Evolutionary conservation across 2,329 filamentous ascomycete species (phyloP), one percentile per base, ranked within the genome.

Genomic region (Penicillium sp.): DNA sequence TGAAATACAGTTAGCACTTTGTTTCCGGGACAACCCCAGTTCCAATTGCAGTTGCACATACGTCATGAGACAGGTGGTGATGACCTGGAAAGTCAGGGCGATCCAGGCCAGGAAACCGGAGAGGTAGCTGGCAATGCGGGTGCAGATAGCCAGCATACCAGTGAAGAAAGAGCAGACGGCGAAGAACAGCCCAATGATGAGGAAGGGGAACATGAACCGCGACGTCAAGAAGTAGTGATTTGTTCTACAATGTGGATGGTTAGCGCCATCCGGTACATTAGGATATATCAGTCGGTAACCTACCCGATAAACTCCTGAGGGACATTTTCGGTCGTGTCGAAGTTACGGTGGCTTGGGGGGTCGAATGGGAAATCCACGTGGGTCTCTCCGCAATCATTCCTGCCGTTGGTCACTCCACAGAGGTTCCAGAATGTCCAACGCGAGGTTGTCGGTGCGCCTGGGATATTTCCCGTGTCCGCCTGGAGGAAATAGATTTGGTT

Each of bases 341-440:
- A 94, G 72, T 86, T 88, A 39, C 75, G 64, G 37, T 66, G 60
- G 34, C 69, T 73, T 15, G 80, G 76, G 15, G 83, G 83, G 63
- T 80, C 89, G 80, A 80, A 94, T 69, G 75, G 90, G 76, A 70
- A 87, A 66, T 73, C 82, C 1, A 86, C 88, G 21, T 86, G 80
- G 18, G 84, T 81, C 1, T 67, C 67, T 57, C 85, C 82, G 75
- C 91, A 97, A 74, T 88, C 75, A 49, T 78, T 79, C 69, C 86
- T 72, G 31, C 80, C 72, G 35, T 58, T 83, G 58, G 76, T 77
- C 31, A 78, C 78, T 50, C 86, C 84, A 76, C 92, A 96, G 58
- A 95, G 79, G 72, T 89, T 87, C 80, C 95, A 94, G 76, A 88
- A 96, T 35, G 91, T 95, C 93, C 93, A 97, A 76, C 93, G 86